Evolutionary conservation across 1,284 basidiomycete genomes (phyloP).

Genomic region (Apiotrichum mycotoxinovorans): DNA sequence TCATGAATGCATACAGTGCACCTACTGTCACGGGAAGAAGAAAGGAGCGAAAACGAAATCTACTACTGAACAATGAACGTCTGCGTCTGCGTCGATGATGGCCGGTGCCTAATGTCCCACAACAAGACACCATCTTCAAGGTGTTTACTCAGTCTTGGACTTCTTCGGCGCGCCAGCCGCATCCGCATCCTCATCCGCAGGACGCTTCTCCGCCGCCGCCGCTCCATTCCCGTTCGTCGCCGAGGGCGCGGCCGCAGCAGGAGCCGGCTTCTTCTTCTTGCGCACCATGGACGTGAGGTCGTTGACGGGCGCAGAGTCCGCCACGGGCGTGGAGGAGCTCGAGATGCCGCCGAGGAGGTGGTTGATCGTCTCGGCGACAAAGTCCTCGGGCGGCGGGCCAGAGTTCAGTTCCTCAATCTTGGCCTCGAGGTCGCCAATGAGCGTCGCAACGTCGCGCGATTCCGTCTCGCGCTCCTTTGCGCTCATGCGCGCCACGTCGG

Average conservation of each 20-base stretch:
- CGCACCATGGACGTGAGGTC: constrained; percentile 76
- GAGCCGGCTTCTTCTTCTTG: constrained; percentile 60
- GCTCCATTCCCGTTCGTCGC: constrained; percentile 55
- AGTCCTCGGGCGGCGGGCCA: constrained; percentile 59
- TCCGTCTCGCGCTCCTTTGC: constrained; percentile 68
- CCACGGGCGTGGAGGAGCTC: constrained; percentile 7
- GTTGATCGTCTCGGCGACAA: constrained; percentile 46
- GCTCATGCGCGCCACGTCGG: constrained; percentile 53
- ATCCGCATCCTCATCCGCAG: constrained; percentile 49
- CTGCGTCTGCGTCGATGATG: no score
- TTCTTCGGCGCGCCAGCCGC: constrained; percentile 58
- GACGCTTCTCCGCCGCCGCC: constrained; percentile 15
- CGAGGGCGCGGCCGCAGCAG: background rate
- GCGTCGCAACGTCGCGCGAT: constrained; percentile 68
- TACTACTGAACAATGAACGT: background rate
- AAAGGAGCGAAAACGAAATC: constrained; percentile 3
- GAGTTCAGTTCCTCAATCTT: constrained; percentile 88
- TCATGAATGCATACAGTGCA: no score
- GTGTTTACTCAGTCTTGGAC: constrained; percentile 57
- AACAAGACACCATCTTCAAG: no score
- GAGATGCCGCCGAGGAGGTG: constrained; percentile 53
- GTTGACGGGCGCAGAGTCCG: constrained; percentile 57
- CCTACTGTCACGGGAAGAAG: background rate
- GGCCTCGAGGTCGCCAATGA: constrained; percentile 71
- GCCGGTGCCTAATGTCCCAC: background rate